Base-by-base conservation (phyloP, 164 flowering plant genomes). In the Sextonia rubra region DNA sequence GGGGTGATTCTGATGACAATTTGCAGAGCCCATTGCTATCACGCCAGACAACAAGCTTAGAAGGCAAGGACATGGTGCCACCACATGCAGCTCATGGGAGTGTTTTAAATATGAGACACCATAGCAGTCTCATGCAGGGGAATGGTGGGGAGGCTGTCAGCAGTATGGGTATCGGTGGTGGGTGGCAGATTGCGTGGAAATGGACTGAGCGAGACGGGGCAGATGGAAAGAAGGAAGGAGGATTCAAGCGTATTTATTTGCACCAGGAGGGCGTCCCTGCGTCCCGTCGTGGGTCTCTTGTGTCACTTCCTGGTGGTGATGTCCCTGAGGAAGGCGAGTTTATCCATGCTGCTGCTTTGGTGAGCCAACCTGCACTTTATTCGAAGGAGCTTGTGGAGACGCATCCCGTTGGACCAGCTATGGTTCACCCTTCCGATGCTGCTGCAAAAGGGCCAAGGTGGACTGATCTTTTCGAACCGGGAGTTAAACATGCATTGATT, bases 151-250 rank as follows among this genome's bases (percentile, higher is more conserved):
- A 82, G 55, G 58, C 80, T 37, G 83, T 64, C 11, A 73, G 82
- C 70, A 77, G 78, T 32, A 82, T 76, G 80, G 89, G 86, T 25
- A 87, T 87, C 26, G 90, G 90, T 64, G 89, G 90, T 32, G 90
- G 90, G 26, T 87, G 89, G 90, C 89, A 86, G 55, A 58, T 86
- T 77, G 91, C 89, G 6, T 86, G 83, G 83, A 79, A 82, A 72
- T 81, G 84, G 86, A 48, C 83, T 15, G 86, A 85, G 67, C 74
- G 68, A 71, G 85, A 83, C 71, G 85, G 84, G 22, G 80, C 80
- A 75, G 88, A 79, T 77, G 89, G 84, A 49, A 82, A 80, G 67
- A 83, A 77, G 73, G 80, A 79, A 75, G 85, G 85, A 23, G 87
- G 78, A 14, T 81, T 86, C 62, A 85, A 83, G 74, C 83, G 91